Base-by-base conservation (phyloP, 2,329 filamentous ascomycete genomes). In the Ophiostoma sp. region DNA sequence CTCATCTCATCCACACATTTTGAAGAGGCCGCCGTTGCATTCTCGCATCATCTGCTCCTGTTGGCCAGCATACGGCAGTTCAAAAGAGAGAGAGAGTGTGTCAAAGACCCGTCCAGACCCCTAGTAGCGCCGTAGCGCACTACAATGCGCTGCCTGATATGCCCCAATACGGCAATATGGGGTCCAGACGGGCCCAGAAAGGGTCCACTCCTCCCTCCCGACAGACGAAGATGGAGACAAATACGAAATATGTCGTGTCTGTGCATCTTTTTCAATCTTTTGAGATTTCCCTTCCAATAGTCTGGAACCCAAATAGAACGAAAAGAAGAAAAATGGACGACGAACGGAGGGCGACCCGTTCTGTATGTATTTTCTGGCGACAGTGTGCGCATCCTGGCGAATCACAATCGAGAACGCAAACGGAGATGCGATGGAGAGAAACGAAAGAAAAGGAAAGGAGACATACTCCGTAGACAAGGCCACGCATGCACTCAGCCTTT, bases 11-110 rank as follows among this genome's bases (percentile, higher is more conserved):
- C n/a, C 50, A 22, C 48, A n/a, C 36, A 39, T 39, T 39, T 39
- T 39, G 19, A 28, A 59, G 55, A 59, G 55, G 55, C 28, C 28
- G 55, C 55, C 55, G 28, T 59, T 33, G 15, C 15, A 19, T 19
- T 19, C 55, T 33, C 28, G 28, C 55, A 3, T 59, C 28, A 5
- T 59, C 15, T 33, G 28, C 55, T 59, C 31, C 59, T 39, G 33
- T 63, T 63, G 59, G 59, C 59, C 59, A 63, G 55, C 55, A 59
- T 59, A 33, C 55, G 55, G 28, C 25, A 59, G 28, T 59, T n/a
- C n/a, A n/a, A n/a, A n/a, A n/a, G n/a, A n/a, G n/a, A n/a, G n/a
- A n/a, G n/a, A n/a, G n/a, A n/a, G n/a, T n/a, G n/a, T n/a, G n/a
- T n/a, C n/a, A n/a, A n/a, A 33, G 28, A 55, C 22, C n/a, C 50